Base-by-base conservation (phyloP, 306 rosid species). In the Dalbergia cultrata region DNA sequence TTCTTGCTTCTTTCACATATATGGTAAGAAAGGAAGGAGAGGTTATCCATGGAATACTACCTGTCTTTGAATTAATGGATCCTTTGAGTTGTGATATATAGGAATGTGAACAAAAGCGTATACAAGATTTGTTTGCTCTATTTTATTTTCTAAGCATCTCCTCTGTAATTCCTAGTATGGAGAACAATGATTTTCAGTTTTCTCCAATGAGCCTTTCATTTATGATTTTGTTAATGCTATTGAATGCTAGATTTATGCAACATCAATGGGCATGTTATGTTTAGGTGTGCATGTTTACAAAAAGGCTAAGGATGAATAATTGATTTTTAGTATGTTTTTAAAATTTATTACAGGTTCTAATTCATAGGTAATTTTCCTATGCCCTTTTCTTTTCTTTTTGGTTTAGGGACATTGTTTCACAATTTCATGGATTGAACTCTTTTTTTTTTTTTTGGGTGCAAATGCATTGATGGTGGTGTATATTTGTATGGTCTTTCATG, bases 21-120 rank as follows among this genome's bases (percentile, higher is more conserved):
- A 88, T 89, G 95, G 97, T 92, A 86, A 86, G 93, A 74, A 79
- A 67, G 13, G 80, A 78, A 37, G 61, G 73, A 54, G 67, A 47
- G 72, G 52, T 22, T 43, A 31, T 74, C 33, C 52, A 7, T 8
- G 12, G 7, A 26, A 63, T 64, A 8, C 59, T 64, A 26, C 22
- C 7, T 61, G 2, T 70, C 11, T 69, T 62, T 37, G 13, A 69
- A 26, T 39, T 13, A 0, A 17, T 50, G 65, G 16, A 67, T 37
- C n/a, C 13, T 11, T 22, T 70, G 7, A 9, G 22, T 19, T 39
- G 11, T 52, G 9, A 3, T 17, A 22, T 31, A 0, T 80, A 12
- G 3, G 14, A 35, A 0, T 13, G 13, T 50, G 56, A 13, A 18
- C 56, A 3, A 49, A 50, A 8, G 1, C 0, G 3, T 18, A 19